phyloP scores from a whole-genome alignment of 1,284 basidiomycete species.

The Filobasidium uniguttulatum region DNA sequence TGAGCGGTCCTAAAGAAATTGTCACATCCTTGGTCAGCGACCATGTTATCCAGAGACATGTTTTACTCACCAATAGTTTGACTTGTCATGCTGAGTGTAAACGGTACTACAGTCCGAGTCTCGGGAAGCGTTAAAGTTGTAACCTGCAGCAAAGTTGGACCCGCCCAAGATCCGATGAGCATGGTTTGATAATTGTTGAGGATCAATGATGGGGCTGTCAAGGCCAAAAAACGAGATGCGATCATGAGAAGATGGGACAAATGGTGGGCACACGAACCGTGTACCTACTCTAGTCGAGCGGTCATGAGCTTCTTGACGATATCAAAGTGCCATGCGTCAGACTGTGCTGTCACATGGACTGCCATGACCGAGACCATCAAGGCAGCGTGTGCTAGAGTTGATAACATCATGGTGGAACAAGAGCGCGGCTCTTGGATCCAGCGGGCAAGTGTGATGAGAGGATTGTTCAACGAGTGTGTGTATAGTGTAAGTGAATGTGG shows the following conservation, averaged over 20 bases:
- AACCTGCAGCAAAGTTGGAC: constrained; percentile 20
- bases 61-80: constrained; percentile 20
- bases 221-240: neutral
- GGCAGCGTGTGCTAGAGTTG: too few relatives aligned
- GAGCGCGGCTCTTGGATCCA: too few relatives aligned
- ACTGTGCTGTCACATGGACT: neutral
- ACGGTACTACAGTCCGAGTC: constrained; percentile 21
- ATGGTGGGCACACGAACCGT: neutral
- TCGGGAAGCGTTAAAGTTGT: constrained; percentile 19
- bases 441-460: too few relatives aligned
- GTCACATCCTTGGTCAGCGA: neutral
- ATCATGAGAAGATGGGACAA: neutral
- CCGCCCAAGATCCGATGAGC: constrained; percentile 16
- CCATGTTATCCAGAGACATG: neutral
- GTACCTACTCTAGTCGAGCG: constrained; percentile 6
- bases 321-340: constrained; percentile 11
- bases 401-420: too few relatives aligned
- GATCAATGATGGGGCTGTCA: constrained; percentile 14
- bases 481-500: too few relatives aligned
- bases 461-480: too few relatives aligned
- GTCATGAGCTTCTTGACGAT: neutral
- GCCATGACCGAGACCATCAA: too few relatives aligned
- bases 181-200: constrained; percentile 10
- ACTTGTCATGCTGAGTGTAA: constrained; percentile 21
- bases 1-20: constrained; percentile 8